Conservation (phyloP, 2,329 filamentous ascomycete species). For the Peltaster fructicola region DNA sequence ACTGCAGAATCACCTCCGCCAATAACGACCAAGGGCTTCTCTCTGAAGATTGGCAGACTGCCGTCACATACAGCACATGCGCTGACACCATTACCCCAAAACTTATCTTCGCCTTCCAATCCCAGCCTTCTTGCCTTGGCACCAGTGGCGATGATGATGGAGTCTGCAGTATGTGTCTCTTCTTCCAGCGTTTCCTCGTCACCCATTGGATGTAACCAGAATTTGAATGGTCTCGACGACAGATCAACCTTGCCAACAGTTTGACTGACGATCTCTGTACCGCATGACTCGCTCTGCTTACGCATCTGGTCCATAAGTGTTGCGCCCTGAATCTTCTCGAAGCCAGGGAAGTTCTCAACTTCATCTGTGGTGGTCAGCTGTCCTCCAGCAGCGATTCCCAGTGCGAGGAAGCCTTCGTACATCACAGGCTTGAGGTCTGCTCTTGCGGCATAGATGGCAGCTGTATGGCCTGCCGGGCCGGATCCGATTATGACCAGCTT, state of each 20-base stretch:
- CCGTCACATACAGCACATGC: slow-evolving; percentile 97
- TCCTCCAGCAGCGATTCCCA: slow-evolving; percentile 87
- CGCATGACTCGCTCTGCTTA: slow-evolving; percentile 76
- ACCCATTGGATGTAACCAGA: slow-evolving; percentile 57
- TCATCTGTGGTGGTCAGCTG: slow-evolving; percentile 98
- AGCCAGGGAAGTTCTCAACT: slow-evolving; percentile 95
- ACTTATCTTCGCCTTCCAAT: slow-evolving; percentile 77
- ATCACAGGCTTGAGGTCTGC: slow-evolving; percentile 89
- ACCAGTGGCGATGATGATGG: slow-evolving; percentile 86
- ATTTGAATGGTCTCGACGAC: slow-evolving; percentile 69
- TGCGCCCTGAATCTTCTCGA: slow-evolving; percentile 72
- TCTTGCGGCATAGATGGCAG: slow-evolving; percentile 86
- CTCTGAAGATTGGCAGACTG: slow-evolving; percentile 89
- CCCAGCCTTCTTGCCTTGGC: slow-evolving; percentile 74
- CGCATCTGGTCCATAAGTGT: slow-evolving; percentile 95
- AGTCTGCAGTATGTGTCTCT: slow-evolving; percentile 67
- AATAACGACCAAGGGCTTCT: slow-evolving; percentile 89
- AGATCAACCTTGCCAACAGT: slow-evolving; percentile 83
- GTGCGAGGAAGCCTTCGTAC: slow-evolving; percentile 95
- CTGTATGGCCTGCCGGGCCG: slow-evolving; percentile 91
- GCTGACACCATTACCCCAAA: slow-evolving; percentile 93
- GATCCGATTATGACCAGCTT: slow-evolving; percentile 70
- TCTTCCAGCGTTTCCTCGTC: slow-evolving; percentile 56
- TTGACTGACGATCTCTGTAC: slow-evolving; percentile 82
- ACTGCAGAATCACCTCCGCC: slow-evolving; percentile 93